phyloP scores from a whole-genome alignment of 495 filamentous ascomycete genomes.

The Lasiosphaeria ovina region DNA sequence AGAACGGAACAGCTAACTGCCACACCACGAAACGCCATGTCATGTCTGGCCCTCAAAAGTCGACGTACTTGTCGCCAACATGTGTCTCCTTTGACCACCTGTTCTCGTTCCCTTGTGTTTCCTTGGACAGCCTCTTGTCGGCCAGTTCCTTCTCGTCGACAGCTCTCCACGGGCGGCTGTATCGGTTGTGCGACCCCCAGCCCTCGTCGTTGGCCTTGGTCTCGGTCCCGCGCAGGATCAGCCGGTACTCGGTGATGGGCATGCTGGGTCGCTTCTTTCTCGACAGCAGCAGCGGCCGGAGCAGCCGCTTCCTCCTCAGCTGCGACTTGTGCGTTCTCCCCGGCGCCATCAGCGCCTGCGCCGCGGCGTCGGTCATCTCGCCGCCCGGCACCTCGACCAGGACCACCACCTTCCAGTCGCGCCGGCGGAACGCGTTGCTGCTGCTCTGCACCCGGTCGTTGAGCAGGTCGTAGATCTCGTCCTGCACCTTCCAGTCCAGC shows the following conservation, averaged over 20 bases:
- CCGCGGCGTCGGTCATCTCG: conserved; percentile 15
- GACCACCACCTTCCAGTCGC: conserved; percentile 22
- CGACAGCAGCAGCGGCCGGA: not conserved
- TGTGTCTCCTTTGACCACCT: not conserved
- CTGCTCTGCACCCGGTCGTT: conserved; percentile 22
- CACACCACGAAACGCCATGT: too few species aligned
- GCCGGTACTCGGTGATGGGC: conserved; percentile 21
- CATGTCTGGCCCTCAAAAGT: conserved; percentile 11
- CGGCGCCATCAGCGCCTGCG: not conserved
- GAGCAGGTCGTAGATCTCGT: conserved; percentile 24
- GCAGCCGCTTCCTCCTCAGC: not conserved
- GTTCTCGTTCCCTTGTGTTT: conserved; percentile 9
- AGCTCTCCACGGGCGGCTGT: conserved; percentile 19
- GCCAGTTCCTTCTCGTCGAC: conserved; percentile 19
- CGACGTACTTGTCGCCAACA: conserved; percentile 8
- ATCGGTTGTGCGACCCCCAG: conserved; percentile 22
- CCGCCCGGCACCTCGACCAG: conserved; percentile 15
- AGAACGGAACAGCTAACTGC: too few species aligned
- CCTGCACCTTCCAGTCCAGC: conserved; percentile 25
- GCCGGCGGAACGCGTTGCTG: conserved; percentile 17
- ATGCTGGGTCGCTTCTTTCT: not conserved
- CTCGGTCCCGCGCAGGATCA: conserved; percentile 20
- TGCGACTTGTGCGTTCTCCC: not conserved
- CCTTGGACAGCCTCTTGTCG: conserved; percentile 12
- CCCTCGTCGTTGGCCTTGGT: conserved; percentile 15